A percentile compares a stretch with the other conserved stretches of the same genome.
Evolutionary conservation across 2,329 filamentous ascomycete species (phyloP).

Genomic region (Pseudogymnoascus sp.): DNA sequence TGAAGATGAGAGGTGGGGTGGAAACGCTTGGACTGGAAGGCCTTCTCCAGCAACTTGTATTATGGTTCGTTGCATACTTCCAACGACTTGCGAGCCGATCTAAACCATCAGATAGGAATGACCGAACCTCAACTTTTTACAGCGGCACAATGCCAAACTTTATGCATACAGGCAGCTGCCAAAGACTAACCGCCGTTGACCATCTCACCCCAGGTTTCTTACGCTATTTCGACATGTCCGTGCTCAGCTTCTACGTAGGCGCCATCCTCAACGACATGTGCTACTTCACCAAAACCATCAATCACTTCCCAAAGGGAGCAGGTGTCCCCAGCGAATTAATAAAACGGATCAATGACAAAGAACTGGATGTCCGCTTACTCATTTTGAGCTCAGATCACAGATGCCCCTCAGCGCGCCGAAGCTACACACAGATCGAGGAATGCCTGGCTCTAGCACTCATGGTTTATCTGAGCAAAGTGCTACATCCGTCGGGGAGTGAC

Average conservation of each 20-base stretch:
- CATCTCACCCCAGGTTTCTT: background rate
- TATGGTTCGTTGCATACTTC: background rate
- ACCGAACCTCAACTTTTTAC: background rate
- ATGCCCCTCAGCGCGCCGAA: background rate
- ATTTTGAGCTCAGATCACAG: background rate
- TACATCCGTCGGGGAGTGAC: background rate
- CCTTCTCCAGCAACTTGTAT: background rate
- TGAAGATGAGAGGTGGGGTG: background rate
- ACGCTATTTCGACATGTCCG: background rate
- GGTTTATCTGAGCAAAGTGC: background rate
- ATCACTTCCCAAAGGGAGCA: background rate
- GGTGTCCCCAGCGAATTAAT: background rate
- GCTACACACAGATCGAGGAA: background rate
- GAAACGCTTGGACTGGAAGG: background rate
- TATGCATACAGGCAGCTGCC: background rate
- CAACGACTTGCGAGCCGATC: background rate
- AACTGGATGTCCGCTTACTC: background rate
- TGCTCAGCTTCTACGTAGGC: slow-evolving; percentile 1
- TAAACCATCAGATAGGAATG: background rate
- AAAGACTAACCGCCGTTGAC: background rate
- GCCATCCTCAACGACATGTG: background rate
- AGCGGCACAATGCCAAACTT: background rate
- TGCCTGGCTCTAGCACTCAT: background rate
- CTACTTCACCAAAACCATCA: background rate
- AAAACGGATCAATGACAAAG: background rate